A percentile compares a stretch with the other conserved stretches of the same genome.
phyloP scores from a whole-genome alignment of 441 rosid genomes.

The Euphorbia schlechtendalii region DNA sequence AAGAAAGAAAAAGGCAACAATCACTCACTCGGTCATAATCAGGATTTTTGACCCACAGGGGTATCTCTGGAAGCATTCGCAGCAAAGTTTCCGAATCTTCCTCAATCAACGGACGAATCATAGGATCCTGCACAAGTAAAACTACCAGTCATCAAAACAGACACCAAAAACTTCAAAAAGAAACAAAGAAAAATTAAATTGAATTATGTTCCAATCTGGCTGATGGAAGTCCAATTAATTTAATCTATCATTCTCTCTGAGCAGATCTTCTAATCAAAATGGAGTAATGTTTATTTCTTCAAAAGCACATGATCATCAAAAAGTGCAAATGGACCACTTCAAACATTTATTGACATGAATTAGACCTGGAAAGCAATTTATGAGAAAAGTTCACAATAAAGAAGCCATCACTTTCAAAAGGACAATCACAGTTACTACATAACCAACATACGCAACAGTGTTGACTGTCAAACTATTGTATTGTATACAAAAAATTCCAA shows the following conservation, averaged over 20 bases:
- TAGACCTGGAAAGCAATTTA: not conserved
- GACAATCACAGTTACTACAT: not conserved
- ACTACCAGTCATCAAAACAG: not conserved
- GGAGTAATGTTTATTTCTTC: not conserved
- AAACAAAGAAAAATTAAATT: not conserved
- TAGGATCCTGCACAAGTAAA: conserved; percentile 53
- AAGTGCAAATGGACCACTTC: not conserved
- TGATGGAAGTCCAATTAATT: not conserved
- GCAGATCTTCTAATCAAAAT: not conserved
- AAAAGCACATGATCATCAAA: not conserved
- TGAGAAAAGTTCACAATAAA: not conserved
- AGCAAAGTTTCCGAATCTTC: conserved; percentile 69
- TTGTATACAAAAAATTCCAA: not conserved
- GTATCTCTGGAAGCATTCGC: conserved; percentile 90
- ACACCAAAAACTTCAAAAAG: not conserved
- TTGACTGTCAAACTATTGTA: not conserved
- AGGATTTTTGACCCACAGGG: conserved; percentile 89
- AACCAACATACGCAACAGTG: not conserved
- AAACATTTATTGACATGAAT: not conserved
- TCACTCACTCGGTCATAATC: conserved; percentile 79
- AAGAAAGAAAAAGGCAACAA: conserved; percentile 4
- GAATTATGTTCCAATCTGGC: not conserved
- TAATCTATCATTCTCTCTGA: not conserved
- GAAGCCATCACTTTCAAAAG: conserved; percentile 3
- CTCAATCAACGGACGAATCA: conserved; percentile 55